phyloP scores from a whole-genome alignment of 768 basidiomycete species.

The Rhizopogon roseolus region DNA sequence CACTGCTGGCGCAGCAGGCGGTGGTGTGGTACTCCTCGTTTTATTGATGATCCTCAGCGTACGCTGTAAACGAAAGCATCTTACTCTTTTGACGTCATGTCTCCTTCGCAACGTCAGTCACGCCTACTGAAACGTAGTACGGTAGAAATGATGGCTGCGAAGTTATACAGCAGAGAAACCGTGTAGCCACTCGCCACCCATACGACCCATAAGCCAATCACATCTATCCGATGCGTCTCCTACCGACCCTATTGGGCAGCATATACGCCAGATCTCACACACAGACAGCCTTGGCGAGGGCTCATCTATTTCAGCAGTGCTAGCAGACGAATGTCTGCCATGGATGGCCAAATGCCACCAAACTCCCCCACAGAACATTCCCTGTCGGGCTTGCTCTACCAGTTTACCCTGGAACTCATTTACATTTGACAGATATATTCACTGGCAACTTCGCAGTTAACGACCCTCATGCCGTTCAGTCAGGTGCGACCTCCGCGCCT shows the following conservation, averaged over 20 bases:
- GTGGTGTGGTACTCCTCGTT: slow-evolving; percentile 48
- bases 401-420: not conserved
- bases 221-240: not conserved
- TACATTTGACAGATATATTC: not conserved
- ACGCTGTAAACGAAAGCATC: slow-evolving; percentile 32
- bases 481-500: slow-evolving; percentile 9
- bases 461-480: not conserved
- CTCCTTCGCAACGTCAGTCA: slow-evolving; percentile 19
- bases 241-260: slow-evolving; percentile 1
- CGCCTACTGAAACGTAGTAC: slow-evolving; percentile 28
- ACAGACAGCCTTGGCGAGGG: slow-evolving; percentile 12
- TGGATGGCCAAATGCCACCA: slow-evolving; percentile 11
- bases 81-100: slow-evolving; percentile 23
- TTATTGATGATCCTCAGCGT: slow-evolving; percentile 44
- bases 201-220: not conserved
- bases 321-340: slow-evolving; percentile 45
- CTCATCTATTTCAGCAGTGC: slow-evolving; percentile 21
- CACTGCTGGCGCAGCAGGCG: slow-evolving; percentile 45
- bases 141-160: slow-evolving; percentile 32
- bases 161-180: slow-evolving; percentile 17
- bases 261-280: slow-evolving; percentile 14
- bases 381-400: slow-evolving; percentile 12
- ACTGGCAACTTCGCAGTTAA: not conserved
- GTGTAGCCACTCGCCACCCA: slow-evolving; percentile 10
- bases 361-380: slow-evolving; percentile 21